Percentiles rank a stretch among this genome's conserved stretches.
phyloP scores from a whole-genome alignment of 192 early-diverging fungal genomes.

The Spinellus fusiger region DNA sequence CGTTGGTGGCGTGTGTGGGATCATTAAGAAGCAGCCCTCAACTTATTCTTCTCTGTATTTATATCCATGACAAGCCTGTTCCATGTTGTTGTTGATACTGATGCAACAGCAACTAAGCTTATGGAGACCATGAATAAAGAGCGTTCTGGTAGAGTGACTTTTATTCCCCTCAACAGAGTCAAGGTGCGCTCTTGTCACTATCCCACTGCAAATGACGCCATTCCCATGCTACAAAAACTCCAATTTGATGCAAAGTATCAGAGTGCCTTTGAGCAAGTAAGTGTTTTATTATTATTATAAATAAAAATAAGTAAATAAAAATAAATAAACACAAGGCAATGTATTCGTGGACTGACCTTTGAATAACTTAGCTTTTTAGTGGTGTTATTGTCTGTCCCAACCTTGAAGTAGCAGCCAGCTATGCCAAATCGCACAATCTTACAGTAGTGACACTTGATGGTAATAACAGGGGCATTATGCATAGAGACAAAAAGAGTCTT shows the following conservation, averaged over 20 bases:
- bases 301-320: neutral
- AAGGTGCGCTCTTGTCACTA: constrained; percentile 53
- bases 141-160: constrained; percentile 81
- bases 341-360: no score
- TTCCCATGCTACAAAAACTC: constrained; percentile 79
- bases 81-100: constrained; percentile 93
- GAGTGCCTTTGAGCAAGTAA: constrained; percentile 78
- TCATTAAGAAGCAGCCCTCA: neutral
- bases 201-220: constrained; percentile 63
- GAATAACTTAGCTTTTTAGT: constrained; percentile 64
- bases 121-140: constrained; percentile 53
- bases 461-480: neutral
- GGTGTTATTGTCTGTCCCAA: constrained; percentile 81
- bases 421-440: constrained; percentile 70
- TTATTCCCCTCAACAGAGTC: constrained; percentile 93
- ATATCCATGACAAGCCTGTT: constrained; percentile 62
- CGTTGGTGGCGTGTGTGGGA: neutral
- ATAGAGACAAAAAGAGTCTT: no score
- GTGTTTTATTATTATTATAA: neutral
- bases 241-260: constrained; percentile 61
- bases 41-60: constrained; percentile 3
- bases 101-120: constrained; percentile 78
- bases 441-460: constrained; percentile 86
- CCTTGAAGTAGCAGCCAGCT: constrained; percentile 73
- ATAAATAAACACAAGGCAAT: neutral